Evolutionary conservation across 2,329 filamentous ascomycete genomes (phyloP), one percentile per base, ranked within the genome.

Genomic region (Diaporthe sp.): DNA sequence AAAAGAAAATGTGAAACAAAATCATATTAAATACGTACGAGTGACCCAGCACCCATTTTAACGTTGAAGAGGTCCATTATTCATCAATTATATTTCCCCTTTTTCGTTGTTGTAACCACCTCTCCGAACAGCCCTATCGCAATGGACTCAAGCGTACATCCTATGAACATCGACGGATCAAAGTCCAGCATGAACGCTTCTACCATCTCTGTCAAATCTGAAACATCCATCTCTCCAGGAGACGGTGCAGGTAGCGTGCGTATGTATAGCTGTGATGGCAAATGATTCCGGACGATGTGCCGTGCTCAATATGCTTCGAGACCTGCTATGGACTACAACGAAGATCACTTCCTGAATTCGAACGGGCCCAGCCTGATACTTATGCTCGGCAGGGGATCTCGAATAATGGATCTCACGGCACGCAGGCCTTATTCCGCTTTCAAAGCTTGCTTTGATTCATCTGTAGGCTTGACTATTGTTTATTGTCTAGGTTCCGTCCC

Each of bases 111-210:
- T 25, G 22, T 38, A 13, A 52, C n/a, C 9, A 67, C 33, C 45
- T 35, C 45, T 10, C 45, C 64, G 4, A 50, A 52, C 5, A 67
- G 64, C 22, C 64, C 64, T 38, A 67, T 38, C 30, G 64, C 64
- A 25, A 67, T 67, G 6, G 45, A 67, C 30, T 67, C 64, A 4
- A 67, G 64, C 8, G 30, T 52, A 22, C 64, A 67, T 19, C 64
- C 64, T 17, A 67, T 6, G 28, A 66, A 50, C 42, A 66, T 66
- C 10, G 42, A 66, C 6, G 61, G 61, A 35, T 67, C 64, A 35
- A 67, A 67, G 9, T 67, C 64, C 8, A 67, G 15, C 64, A 67
- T 52, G 2, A 67, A 67, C 8, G 64, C 64, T 12, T 67, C 64
- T 5, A 67, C 7, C 45, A 52, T 52, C 64, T 67, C 64, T 38